phyloP scores from a whole-genome alignment of 106 monocot genomes.

The Apostasia shenzhenica region DNA sequence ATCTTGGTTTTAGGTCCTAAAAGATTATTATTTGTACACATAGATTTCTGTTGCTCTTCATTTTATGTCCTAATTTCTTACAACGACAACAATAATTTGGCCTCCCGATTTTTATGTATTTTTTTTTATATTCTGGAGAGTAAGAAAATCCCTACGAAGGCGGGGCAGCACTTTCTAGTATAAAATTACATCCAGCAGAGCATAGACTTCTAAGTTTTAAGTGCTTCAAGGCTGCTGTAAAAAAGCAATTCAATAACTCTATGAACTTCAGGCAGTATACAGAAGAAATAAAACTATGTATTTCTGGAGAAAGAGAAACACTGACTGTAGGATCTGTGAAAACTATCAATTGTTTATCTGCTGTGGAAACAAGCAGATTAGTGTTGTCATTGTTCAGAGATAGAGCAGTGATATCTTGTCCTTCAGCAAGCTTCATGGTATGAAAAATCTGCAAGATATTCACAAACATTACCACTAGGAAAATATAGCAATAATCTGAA shows the following conservation, averaged over 20 bases:
- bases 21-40: too few species aligned
- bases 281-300: background rate
- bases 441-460: constrained; percentile 61
- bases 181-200: too few species aligned
- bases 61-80: too few species aligned
- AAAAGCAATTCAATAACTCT: too few species aligned
- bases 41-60: too few species aligned
- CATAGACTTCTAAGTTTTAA: too few species aligned
- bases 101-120: too few species aligned
- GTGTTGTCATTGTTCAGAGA: constrained; percentile 78
- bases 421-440: constrained; percentile 46
- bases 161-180: background rate
- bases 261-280: background rate
- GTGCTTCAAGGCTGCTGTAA: too few species aligned
- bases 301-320: background rate
- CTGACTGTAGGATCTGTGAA: constrained; percentile 93
- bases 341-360: constrained; percentile 77
- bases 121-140: background rate
- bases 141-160: background rate
- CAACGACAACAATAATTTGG: too few species aligned
- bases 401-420: constrained; percentile 78
- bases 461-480: background rate
- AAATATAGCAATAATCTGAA: background rate
- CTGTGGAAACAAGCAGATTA: constrained; percentile 90
- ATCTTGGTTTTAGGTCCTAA: too few species aligned